Conservation (phyloP, 805 yeast species). For the Lipomyces sp. region DNA sequence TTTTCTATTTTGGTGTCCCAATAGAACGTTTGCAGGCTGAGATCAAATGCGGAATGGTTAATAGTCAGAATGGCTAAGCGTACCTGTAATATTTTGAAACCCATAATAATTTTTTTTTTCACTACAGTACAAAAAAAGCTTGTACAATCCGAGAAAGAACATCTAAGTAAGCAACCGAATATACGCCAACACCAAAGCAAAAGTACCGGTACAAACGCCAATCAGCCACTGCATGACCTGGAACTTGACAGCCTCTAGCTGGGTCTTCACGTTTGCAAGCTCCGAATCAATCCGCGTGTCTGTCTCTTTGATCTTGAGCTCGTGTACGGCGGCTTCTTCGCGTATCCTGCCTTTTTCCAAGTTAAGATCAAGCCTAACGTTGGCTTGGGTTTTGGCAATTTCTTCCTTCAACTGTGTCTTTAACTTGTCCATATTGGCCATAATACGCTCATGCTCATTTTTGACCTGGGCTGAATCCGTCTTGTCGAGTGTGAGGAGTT, state of each 20-base stretch:
- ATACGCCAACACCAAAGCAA: constrained; percentile 90
- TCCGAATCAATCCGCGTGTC: constrained; percentile 96
- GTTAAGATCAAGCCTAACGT: constrained; percentile 87
- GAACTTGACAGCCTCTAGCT: constrained; percentile 91
- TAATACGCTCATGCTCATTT: constrained; percentile 83
- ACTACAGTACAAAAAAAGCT: not conserved
- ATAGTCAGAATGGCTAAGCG: not conserved
- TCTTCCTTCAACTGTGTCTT: constrained; percentile 87
- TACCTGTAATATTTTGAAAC: not conserved
- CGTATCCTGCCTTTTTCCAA: constrained; percentile 94
- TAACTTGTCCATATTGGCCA: constrained; percentile 83
- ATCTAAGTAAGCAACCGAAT: constrained; percentile 72
- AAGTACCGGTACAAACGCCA: constrained; percentile 98
- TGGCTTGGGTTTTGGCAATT: constrained; percentile 85
- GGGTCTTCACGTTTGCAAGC: constrained; percentile 90
- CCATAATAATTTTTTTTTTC: not conserved
- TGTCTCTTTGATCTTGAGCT: constrained; percentile 90
- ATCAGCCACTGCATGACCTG: constrained; percentile 98
- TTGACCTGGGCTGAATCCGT: constrained; percentile 80
- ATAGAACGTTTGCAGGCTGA: not conserved
- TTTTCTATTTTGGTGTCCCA: not conserved
- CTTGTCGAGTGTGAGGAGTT: constrained; percentile 83
- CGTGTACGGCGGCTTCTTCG: constrained; percentile 92
- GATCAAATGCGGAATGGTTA: not conserved
- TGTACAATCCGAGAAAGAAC: constrained; percentile 1